Base-by-base conservation (phyloP, 495 filamentous ascomycete species). In the Aspergillus leporis region DNA sequence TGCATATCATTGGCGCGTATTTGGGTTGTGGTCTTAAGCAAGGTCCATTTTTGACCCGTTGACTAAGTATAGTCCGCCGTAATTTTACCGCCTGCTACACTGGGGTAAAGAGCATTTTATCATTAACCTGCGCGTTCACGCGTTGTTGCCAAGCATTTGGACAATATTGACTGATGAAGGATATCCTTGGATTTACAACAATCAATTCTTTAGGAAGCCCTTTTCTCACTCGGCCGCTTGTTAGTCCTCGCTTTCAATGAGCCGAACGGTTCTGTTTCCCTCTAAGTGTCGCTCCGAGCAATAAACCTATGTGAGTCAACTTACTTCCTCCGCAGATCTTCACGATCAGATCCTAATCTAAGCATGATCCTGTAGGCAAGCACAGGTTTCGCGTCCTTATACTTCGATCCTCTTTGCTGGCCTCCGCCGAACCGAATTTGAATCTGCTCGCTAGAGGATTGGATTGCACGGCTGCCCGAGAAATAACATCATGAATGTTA, bases 11-110 rank as follows among this genome's bases (percentile, higher is more conserved):
- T n/a, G n/a, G n/a, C n/a, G n/a, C n/a, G n/a, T n/a, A n/a, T n/a
- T n/a, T n/a, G n/a, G n/a, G n/a, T n/a, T n/a, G n/a, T n/a, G n/a
- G n/a, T n/a, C n/a, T n/a, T n/a, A n/a, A n/a, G n/a, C n/a, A n/a
- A n/a, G n/a, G n/a, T n/a, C n/a, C n/a, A n/a, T n/a, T n/a, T n/a
- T n/a, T n/a, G n/a, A n/a, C n/a, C n/a, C n/a, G n/a, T n/a, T n/a
- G n/a, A n/a, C n/a, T n/a, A n/a, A n/a, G n/a, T n/a, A n/a, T n/a
- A n/a, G n/a, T n/a, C n/a, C n/a, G n/a, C 9, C 0, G 25, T 28
- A 6, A 25, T 5, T 16, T 28, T 19, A 63, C 61, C 61, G 61
- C 61, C 46, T 63, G 30, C 61, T 47, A 6, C 21, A 56, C 46
- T 45, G 3, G 51, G 49, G 5, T 14, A 40, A 43, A 52, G 32